Percentiles rank a stretch among this genome's conserved stretches.
phyloP scores from a whole-genome alignment of 495 filamentous ascomycete genomes.

The Penicillium ucsense region DNA sequence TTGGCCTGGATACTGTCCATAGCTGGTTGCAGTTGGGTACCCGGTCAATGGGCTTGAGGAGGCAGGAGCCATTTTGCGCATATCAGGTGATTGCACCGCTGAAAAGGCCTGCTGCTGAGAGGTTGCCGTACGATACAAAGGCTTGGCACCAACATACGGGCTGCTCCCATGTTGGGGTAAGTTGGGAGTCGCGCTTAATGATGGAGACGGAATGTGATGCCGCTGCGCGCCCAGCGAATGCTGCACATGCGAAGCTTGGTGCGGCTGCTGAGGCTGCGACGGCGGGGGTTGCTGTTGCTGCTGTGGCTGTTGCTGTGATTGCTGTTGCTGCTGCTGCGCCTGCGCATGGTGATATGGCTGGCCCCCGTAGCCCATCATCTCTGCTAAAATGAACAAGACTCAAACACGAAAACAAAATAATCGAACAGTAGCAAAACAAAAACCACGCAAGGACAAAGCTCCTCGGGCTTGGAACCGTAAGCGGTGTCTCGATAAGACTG shows the following conservation, averaged over 20 bases:
- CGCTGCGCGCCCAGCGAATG: conserved; percentile 14
- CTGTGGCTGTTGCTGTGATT: conserved; percentile 1
- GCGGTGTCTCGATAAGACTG: conserved; percentile 9
- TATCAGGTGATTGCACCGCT: conserved; percentile 24
- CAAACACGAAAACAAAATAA: too few relatives aligned
- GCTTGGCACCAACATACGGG: conserved; percentile 17
- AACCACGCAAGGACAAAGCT: too few relatives aligned
- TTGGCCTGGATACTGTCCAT: conserved; percentile 24
- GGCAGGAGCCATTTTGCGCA: conserved; percentile 30
- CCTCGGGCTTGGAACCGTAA: conserved; percentile 5
- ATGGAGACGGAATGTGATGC: conserved; percentile 25
- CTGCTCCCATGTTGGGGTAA: conserved; percentile 22
- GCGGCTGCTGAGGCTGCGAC: conserved; percentile 16
- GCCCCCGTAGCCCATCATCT: conserved; percentile 27
- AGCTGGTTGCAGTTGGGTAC: conserved; percentile 22
- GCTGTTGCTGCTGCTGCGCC: conserved; percentile 16
- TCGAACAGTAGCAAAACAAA: too few relatives aligned
- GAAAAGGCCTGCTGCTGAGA: conserved; percentile 24
- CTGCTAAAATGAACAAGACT: conserved; percentile 4
- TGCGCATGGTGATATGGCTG: conserved; percentile 24
- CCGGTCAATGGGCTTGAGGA: conserved; percentile 26
- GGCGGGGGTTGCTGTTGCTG: conserved; percentile 20
- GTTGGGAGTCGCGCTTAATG: conserved; percentile 17
- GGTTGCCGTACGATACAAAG: conserved; percentile 19
- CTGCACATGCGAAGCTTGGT: conserved; percentile 12